A percentile compares a stretch with the other conserved stretches of the same genome.
These are phyloP conservation scores for Pilatotrama ljubarskyi DNA, from an alignment of 768 basidiomycete genomes.

Conservation along the genomic window DNA sequence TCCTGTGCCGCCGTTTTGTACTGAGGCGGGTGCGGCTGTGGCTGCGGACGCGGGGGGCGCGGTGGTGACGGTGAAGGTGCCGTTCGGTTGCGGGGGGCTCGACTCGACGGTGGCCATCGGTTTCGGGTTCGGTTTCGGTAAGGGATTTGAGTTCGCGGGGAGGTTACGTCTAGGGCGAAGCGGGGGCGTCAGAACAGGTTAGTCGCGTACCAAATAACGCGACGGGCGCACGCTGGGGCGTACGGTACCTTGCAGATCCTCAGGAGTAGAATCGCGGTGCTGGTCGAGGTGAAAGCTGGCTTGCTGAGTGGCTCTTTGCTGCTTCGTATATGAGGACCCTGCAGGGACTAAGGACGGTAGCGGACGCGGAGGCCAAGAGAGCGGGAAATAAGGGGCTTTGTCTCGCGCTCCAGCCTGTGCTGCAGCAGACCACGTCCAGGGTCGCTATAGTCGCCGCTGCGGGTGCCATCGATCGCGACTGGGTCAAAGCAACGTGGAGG, in stretches of 20 bases:
- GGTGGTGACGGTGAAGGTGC: constrained; percentile 9
- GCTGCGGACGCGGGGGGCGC: neutral
- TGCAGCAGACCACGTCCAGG: neutral
- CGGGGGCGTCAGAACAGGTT: neutral
- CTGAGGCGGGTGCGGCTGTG: neutral
- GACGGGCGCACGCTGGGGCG: neutral
- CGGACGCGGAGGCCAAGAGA: neutral
- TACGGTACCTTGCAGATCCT: neutral
- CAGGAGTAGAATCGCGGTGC: neutral
- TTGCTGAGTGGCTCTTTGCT: too few species aligned
- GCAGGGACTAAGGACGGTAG: neutral
- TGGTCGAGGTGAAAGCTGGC: neutral
- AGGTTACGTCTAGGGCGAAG: neutral
- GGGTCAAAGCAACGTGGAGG: neutral
- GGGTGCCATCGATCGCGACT: neutral
- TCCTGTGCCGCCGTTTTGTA: neutral
- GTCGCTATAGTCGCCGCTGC: neutral
- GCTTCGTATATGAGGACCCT: too few species aligned
- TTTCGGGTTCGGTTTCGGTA: neutral
- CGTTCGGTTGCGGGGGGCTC: neutral
- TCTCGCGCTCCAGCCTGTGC: neutral
- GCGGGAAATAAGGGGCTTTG: neutral
- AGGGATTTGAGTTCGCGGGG: neutral
- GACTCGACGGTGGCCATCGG: neutral
- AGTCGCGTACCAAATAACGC: neutral